Evolutionary conservation across 129 eudicot species (phyloP).

Genomic region (Dittrichia graveolens): DNA sequence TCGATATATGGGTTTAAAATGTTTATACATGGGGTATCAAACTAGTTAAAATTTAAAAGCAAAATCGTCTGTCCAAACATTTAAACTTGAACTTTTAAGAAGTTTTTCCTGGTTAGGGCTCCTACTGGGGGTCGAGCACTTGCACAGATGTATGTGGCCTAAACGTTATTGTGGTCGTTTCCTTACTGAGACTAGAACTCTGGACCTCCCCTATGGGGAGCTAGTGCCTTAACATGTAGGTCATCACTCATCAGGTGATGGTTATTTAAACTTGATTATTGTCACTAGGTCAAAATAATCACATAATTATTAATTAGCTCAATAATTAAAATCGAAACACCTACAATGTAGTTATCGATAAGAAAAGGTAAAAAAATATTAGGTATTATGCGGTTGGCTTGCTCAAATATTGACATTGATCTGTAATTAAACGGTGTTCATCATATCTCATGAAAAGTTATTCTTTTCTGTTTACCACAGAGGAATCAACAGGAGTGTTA

Average conservation of each 20-base stretch:
- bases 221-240: no score
- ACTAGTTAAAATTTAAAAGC: background rate
- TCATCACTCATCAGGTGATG: no score
- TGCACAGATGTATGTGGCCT: no score
- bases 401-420: constrained; percentile 2
- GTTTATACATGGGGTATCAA: no score
- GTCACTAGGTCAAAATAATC: constrained; percentile 1
- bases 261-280: background rate
- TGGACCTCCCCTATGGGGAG: no score
- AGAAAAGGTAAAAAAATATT: background rate
- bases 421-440: constrained; percentile 15
- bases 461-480: constrained; percentile 41
- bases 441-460: background rate
- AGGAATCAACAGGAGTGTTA: constrained; percentile 88
- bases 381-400: background rate
- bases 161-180: no score
- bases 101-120: no score
- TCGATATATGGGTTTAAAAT: no score
- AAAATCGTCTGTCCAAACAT: background rate
- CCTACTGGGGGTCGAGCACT: no score
- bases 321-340: background rate
- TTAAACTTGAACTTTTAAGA: background rate
- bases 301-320: background rate
- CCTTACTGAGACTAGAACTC: no score
- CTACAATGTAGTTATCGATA: background rate